phyloP scores from a whole-genome alignment of 2,329 filamentous ascomycete species.

The Diaporthe velutina region DNA sequence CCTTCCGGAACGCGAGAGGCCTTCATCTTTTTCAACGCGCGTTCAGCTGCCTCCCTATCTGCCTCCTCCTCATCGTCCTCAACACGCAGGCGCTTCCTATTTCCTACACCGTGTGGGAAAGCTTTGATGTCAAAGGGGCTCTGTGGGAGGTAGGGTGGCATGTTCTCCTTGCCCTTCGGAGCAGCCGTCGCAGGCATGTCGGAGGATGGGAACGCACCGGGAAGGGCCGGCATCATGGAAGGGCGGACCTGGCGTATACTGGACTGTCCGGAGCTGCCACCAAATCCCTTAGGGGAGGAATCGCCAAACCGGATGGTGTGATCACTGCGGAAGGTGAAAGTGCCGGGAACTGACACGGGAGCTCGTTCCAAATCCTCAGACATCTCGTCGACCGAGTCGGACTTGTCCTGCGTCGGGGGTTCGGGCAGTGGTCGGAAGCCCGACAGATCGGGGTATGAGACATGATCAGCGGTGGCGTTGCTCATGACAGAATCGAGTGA shows the following conservation, averaged over 20 bases:
- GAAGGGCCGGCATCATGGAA: slow-evolving; percentile 65
- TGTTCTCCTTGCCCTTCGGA: slow-evolving; percentile 68
- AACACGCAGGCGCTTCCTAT: slow-evolving; percentile 75
- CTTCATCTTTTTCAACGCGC: slow-evolving; percentile 71
- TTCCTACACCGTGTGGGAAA: slow-evolving; percentile 72
- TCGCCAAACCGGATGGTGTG: slow-evolving; percentile 72
- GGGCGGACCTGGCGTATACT: slow-evolving; percentile 71
- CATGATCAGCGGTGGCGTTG: slow-evolving; percentile 49
- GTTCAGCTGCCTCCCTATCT: slow-evolving; percentile 60
- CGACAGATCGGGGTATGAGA: slow-evolving; percentile 68
- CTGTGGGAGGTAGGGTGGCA: slow-evolving; percentile 49
- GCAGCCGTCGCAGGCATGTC: slow-evolving; percentile 48
- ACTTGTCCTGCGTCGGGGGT: slow-evolving; percentile 42
- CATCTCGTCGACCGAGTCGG: slow-evolving; percentile 1
- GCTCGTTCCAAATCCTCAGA: slow-evolving; percentile 5
- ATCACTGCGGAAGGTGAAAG: slow-evolving; percentile 76
- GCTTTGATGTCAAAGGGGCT: slow-evolving; percentile 52
- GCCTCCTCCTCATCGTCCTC: slow-evolving; percentile 69
- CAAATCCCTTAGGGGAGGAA: slow-evolving; percentile 65
- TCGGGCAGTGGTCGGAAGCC: slow-evolving; percentile 47
- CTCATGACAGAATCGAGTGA: slow-evolving; percentile 49
- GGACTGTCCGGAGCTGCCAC: slow-evolving; percentile 68
- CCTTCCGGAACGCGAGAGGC: slow-evolving; percentile 62
- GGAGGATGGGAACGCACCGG: slow-evolving; percentile 65
- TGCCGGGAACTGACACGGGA: slow-evolving; percentile 61